Evolutionary conservation across 2,329 filamentous ascomycete species (phyloP), one percentile per base, ranked within the genome.

Genomic region (Colletotrichum falcatum): DNA sequence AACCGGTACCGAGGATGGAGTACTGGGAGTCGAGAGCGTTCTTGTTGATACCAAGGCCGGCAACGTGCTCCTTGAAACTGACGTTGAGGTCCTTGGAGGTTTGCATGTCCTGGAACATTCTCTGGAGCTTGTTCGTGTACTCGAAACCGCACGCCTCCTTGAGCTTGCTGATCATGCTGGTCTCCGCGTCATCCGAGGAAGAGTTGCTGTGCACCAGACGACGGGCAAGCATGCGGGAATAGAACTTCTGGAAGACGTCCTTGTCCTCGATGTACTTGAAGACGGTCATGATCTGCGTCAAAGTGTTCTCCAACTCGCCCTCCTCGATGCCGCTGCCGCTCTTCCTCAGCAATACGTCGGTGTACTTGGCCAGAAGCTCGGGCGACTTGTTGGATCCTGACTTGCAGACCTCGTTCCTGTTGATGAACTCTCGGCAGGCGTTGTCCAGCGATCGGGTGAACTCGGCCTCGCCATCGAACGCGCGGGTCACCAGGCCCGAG

Each of bases 201-300:
- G 96, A 98, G 79, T 92, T 98, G 80, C 93, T 94, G 81, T 98
- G 94, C 23, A 99, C 96, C 65, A 99, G 85, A 76, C 96, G 94
- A 80, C 97, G 94, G 60, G 96, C 96, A 76, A 99, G 85, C 91
- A 97, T 97, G 73, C 95, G 93, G 2, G 95, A 97, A 83, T 99
- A 99, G 83, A 98, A 99, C 81, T 98, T 99, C 81, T 98, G 96
- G 88, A 99, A 99, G 6, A 99, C 97, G 78, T 99, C 96, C 86
- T 99, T 99, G 83, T 99, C 97, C 80, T 99, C 96, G 73, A 99
- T 98, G 82, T 99, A 99, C 84, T 98, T 98, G 89, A 99, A 99
- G 65, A 99, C 94, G 1, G 95, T 98, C 96, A 99, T 99, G 77
- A 99, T 96, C 80, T 98, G 94, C 26, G 90, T 90, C 37, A 98